Conservation (phyloP, 169 alveolate species). For the Plasmodium ovale region DNA sequence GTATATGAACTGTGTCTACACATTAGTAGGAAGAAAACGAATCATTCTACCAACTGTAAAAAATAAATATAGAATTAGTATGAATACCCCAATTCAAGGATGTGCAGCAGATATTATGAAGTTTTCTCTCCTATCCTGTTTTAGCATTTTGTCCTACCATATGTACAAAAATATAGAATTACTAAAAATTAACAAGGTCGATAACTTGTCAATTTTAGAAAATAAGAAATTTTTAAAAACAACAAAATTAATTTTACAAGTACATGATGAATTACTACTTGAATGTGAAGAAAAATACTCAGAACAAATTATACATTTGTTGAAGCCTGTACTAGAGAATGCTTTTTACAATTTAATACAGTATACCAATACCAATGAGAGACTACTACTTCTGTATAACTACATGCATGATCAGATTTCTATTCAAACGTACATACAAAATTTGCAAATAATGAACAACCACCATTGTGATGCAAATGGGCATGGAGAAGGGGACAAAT, state of each 20-base stretch:
- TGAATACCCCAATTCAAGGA: constrained; percentile 86
- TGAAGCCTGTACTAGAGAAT: constrained; percentile 71
- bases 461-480: neutral
- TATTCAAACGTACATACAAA: constrained; percentile 49
- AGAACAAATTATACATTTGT: constrained; percentile 9
- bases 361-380: constrained; percentile 51
- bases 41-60: constrained; percentile 31
- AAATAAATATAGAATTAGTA: constrained; percentile 78
- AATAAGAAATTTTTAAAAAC: constrained; percentile 19
- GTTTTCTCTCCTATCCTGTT: constrained; percentile 72
- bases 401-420: constrained; percentile 74
- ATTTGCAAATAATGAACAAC: constrained; percentile 23
- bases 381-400: constrained; percentile 35
- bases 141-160: neutral
- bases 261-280: constrained; percentile 83
- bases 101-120: constrained; percentile 85
- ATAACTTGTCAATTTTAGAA: neutral
- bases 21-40: constrained; percentile 81
- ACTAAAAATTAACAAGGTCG: constrained; percentile 35
- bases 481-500: neutral
- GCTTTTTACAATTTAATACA: constrained; percentile 74
- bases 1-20: constrained; percentile 72
- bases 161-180: neutral
- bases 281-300: constrained; percentile 59
- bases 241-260: constrained; percentile 78